These are phyloP conservation scores for Ophiostoma angusticollis DNA, from an alignment of 2,329 filamentous ascomycete species.

Conservation along the genomic window DNA sequence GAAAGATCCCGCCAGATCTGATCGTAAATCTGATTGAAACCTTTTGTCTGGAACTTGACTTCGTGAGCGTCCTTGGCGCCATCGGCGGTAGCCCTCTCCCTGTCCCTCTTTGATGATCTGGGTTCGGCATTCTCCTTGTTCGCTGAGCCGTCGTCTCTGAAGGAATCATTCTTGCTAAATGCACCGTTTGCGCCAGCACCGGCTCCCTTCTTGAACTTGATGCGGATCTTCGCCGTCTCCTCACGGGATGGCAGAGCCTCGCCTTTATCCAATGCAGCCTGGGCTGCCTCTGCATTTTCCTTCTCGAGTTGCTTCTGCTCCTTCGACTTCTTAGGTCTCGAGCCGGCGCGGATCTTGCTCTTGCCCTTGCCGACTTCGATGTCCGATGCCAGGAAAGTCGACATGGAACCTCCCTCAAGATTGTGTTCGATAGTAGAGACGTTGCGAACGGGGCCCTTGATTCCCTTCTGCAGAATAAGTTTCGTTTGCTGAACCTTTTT, in stretches of 20 bases:
- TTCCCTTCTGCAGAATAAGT: constrained; percentile 72
- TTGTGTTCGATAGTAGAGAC: constrained; percentile 64
- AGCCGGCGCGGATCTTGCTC: constrained; percentile 42
- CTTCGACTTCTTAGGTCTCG: constrained; percentile 81
- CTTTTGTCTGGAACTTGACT: constrained; percentile 69
- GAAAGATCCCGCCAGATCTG: constrained; percentile 95
- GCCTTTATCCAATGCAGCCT: constrained; percentile 68
- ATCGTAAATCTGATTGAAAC: constrained; percentile 93
- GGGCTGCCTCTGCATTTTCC: constrained; percentile 73
- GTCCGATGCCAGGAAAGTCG: constrained; percentile 64
- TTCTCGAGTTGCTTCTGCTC: constrained; percentile 73
- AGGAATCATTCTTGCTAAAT: constrained; percentile 17
- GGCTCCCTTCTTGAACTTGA: constrained; percentile 44
- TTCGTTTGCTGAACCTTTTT: constrained; percentile 90
- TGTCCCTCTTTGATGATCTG: constrained; percentile 28
- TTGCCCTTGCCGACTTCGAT: constrained; percentile 38
- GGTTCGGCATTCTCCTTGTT: constrained; percentile 35
- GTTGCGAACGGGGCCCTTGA: constrained; percentile 59
- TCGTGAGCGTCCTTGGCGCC: constrained; percentile 40
- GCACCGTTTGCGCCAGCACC: constrained; percentile 24
- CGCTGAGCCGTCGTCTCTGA: constrained; percentile 32
- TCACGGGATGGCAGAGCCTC: constrained; percentile 53
- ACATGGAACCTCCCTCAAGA: constrained; percentile 73
- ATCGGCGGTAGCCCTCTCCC: constrained; percentile 26
- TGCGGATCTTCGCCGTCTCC: constrained; percentile 47